Base-by-base conservation (phyloP, 129 eudicot species). In the Arctium minus region DNA sequence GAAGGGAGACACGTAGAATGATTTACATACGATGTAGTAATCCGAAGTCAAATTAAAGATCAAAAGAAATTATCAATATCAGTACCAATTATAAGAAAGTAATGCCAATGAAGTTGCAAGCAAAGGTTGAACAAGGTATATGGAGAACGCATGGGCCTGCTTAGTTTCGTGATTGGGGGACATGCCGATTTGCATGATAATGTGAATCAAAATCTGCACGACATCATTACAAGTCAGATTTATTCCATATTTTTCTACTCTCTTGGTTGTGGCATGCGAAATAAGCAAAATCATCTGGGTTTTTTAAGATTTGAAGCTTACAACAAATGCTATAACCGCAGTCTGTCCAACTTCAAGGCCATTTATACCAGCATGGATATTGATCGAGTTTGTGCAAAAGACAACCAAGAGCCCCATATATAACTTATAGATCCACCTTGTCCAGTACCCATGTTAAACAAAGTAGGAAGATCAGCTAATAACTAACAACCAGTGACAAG, bases 301-400 rank as follows among this genome's bases (percentile, higher is more conserved):
- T 74, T 8, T 79, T 82, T 48, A 84, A 72, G 80, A 68, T 37
- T 15, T 70, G 74, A 86, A 75, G 81, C 98, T 92, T 96, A 96
- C 99, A 76, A 97, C 99, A 83, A 85, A 85, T 86, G 98, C 90
- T 77, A 96, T 90, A 85, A 96, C 96, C 46, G 90, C 96, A 77
- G 99, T 96, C 89, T 96, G 99, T 79, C 99, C 99, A 82, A 92
- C 99, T 90, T 96, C 99, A 79, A 96, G 97, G 81, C 99, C 99
- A 79, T 96, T 96, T 79, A 96, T 67, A 50, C 99, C 99, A 83
- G 99, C 99, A 85, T 96, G 99, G 80, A 96, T 96, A 86, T 93
- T 96, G 81, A 93, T 93, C 3, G 97, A 96, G 77, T 96, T 96
- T 78, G 99, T 96, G 88, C 99, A 96, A 80, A 96, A 96, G 33